Evolutionary conservation across 2,329 filamentous ascomycete genomes (phyloP), one percentile per base, ranked within the genome.

Genomic region (Curvularia sp.): DNA sequence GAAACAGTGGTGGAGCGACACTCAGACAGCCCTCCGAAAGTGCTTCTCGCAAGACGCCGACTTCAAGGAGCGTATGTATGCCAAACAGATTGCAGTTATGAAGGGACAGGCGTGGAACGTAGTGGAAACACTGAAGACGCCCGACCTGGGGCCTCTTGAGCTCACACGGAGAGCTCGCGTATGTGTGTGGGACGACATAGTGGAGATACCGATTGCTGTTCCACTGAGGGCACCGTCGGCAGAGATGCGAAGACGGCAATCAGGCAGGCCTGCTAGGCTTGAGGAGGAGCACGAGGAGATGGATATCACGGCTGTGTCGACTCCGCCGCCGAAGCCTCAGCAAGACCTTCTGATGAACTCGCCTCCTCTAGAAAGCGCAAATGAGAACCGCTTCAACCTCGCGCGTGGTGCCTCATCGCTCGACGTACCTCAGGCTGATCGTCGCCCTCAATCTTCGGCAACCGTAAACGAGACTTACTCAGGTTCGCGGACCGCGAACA

Each of bases 61-160:
- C 78, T 99, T 99, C 77, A 92, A 98, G 75, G 95, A 99, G 80
- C 90, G 92, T 78, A 99, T 99, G 95, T 99, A 97, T 79, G 92
- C 92, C n/a, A 88, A 92, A 66, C 95, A 99, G 74, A 96, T 99
- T 61, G 94, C 95, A 0, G 95, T 99, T 58, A 97, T 99, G 92
- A 99, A 99, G 79, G 95, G 95, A 10, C 95, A 99, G 75, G 95
- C 95, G 0, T 99, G 95, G 93, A 99, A 99, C 74, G 95, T 99
- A 0, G 95, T 99, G 4, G 95, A 99, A 80, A 97, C 95, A 0
- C 84, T 99, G 61, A 99, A 99, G 77, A 91, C 91, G 18, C 83
- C 87, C 0, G 95, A 98, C 72, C 94, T 98, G 73, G 95, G 95
- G 0, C 95, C 95, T 0, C 82, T 99, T 18, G 95, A 98, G 78